These are phyloP conservation scores for Pulveroboletus sp. DNA, from an alignment of 768 basidiomycete genomes.

Conservation along the genomic window DNA sequence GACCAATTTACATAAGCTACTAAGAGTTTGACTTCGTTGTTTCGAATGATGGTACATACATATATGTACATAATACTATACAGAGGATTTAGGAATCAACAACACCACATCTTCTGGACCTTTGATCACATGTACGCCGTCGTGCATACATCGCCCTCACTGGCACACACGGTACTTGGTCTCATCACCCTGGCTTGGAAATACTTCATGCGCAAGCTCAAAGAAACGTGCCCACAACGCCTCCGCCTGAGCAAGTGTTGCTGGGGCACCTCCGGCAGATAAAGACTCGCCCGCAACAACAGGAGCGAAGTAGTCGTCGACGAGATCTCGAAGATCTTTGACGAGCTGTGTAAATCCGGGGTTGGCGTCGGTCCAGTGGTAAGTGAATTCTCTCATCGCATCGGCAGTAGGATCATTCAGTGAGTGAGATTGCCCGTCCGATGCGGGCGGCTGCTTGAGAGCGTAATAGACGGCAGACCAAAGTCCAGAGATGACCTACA, in stretches of 20 bases:
- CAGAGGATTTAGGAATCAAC: too few species aligned
- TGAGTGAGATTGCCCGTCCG: neutral
- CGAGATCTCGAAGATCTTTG: constrained; percentile 43
- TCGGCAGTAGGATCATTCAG: constrained; percentile 8
- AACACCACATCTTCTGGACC: too few species aligned
- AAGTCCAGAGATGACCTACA: constrained; percentile 65
- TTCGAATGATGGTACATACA: too few species aligned
- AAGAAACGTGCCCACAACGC: constrained; percentile 55
- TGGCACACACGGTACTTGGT: constrained; percentile 1
- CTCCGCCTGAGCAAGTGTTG: constrained; percentile 36
- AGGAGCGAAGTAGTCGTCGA: constrained; percentile 38
- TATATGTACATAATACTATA: too few species aligned
- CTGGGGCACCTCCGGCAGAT: constrained; percentile 3
- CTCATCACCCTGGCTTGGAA: constrained; percentile 48
- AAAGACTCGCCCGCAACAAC: constrained; percentile 32
- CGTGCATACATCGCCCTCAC: neutral
- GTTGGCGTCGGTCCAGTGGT: constrained; percentile 56
- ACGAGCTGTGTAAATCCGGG: constrained; percentile 58
- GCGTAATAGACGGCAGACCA: constrained; percentile 51
- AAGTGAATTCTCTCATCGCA: constrained; percentile 48
- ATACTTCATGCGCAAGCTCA: constrained; percentile 60
- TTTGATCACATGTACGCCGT: too few species aligned
- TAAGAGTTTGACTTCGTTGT: too few species aligned
- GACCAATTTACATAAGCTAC: too few species aligned
- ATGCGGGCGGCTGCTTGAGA: too few species aligned